Percentiles rank a stretch among this genome's conserved stretches.
These are phyloP conservation scores for Corylus americana DNA, from an alignment of 306 rosid genomes.

Conservation along the genomic window DNA sequence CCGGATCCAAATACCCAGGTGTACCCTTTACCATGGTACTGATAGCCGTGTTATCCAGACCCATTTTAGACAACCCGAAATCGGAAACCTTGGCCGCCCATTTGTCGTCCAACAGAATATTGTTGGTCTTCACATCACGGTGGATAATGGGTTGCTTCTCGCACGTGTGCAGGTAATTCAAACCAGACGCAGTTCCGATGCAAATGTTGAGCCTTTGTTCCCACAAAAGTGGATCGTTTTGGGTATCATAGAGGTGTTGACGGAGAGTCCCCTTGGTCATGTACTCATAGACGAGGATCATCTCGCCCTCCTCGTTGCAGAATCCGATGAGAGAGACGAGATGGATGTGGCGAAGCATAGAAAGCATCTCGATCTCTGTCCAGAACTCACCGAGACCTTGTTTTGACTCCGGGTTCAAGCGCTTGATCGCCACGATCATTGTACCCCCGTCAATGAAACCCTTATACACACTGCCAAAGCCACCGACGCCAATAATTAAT, in stretches of 20 bases:
- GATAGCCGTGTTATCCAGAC: conserved; percentile 15
- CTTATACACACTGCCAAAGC: too few species aligned
- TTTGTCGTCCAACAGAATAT: conserved; percentile 55
- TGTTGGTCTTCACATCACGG: conserved; percentile 55
- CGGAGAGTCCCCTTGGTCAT: conserved; percentile 49
- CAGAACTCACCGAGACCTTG: conserved; percentile 48
- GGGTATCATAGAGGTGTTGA: conserved; percentile 47
- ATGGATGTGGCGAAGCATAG: conserved; percentile 40
- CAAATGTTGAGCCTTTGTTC: conserved; percentile 48
- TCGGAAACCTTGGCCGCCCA: conserved; percentile 49
- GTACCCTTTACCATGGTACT: conserved; percentile 52
- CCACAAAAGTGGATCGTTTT: conserved; percentile 37
- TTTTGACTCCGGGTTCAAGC: conserved; percentile 33
- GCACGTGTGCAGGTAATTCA: conserved; percentile 59
- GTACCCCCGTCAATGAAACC: too few species aligned
- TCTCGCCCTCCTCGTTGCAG: conserved; percentile 47
- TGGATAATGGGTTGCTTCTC: conserved; percentile 42
- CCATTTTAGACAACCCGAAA: conserved; percentile 57
- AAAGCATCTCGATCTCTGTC: conserved; percentile 42
- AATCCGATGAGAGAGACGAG: conserved; percentile 42
- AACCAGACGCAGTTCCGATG: conserved; percentile 54
- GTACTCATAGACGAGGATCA: conserved; percentile 51
- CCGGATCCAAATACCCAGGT: conserved; percentile 43
- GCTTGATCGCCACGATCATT: conserved; percentile 30
- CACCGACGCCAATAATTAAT: too few species aligned